A percentile compares a stretch with the other conserved stretches of the same genome.
Conservation (phyloP, 192 early-diverging fungal genomes). For the Linnemannia hyalina region DNA sequence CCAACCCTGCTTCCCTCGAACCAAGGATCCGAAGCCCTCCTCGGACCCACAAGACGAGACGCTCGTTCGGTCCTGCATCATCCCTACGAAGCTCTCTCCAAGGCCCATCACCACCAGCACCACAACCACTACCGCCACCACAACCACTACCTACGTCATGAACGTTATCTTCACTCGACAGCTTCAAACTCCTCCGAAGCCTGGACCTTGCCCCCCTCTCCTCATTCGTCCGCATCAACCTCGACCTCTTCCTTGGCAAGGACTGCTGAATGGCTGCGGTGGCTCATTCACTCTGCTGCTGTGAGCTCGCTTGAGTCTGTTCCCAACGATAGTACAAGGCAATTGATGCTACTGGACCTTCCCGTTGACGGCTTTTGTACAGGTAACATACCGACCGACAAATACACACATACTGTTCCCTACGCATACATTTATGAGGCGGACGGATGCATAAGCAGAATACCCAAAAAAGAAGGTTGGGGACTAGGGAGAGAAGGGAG, state of each 20-base stretch:
- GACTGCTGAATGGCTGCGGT: constrained; percentile 4
- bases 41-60: neutral
- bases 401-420: neutral
- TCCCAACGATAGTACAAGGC: neutral
- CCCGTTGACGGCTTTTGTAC: neutral
- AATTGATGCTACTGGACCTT: constrained; percentile 18
- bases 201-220: neutral
- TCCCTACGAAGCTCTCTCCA: neutral
- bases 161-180: neutral
- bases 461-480: neutral
- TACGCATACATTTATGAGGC: neutral
- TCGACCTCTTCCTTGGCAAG: neutral
- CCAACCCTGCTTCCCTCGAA: neutral
- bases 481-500: neutral
- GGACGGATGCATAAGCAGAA: neutral
- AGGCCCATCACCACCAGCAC: neutral
- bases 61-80: constrained; percentile 5
- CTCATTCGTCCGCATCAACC: neutral
- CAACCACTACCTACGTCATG: constrained; percentile 15
- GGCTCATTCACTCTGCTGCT: constrained; percentile 20
- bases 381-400: constrained; percentile 10
- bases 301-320: neutral
- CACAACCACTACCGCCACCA: constrained; percentile 6
- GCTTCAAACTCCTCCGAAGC: neutral
- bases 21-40: neutral